These are phyloP conservation scores for Boehmeria nivea DNA, from an alignment of 306 rosid genomes.

Conservation along the genomic window DNA sequence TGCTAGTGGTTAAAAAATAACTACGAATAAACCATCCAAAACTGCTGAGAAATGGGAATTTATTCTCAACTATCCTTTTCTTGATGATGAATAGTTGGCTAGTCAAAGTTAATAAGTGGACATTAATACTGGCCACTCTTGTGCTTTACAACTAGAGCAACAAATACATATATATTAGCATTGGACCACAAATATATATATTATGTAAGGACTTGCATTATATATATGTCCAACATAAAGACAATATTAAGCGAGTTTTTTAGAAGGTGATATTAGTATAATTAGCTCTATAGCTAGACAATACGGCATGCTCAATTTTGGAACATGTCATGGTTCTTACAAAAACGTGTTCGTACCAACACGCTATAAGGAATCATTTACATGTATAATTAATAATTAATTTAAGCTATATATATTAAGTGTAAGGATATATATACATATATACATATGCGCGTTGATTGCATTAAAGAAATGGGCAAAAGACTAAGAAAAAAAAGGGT, in stretches of 20 bases:
- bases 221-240: too few species aligned
- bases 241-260: slow-evolving; percentile 23
- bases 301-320: slow-evolving; percentile 8
- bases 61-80: not conserved
- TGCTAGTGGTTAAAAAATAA: slow-evolving; percentile 27
- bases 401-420: not conserved
- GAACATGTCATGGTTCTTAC: slow-evolving; percentile 12
- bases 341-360: slow-evolving; percentile 46
- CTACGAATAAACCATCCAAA: not conserved
- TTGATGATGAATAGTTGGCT: slow-evolving; percentile 5
- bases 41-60: not conserved
- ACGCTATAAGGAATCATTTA: slow-evolving; percentile 19
- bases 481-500: too few species aligned
- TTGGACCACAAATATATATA: too few species aligned
- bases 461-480: not conserved
- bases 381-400: not conserved
- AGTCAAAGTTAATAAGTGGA: slow-evolving; percentile 33
- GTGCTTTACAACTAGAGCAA: slow-evolving; percentile 20
- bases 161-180: not conserved
- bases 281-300: too few species aligned
- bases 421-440: not conserved
- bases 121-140: slow-evolving; percentile 34
- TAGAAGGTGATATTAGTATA: not conserved
- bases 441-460: slow-evolving; percentile 3
- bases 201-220: too few species aligned